A percentile compares a stretch with the other conserved stretches of the same genome.
phyloP scores from a whole-genome alignment of 2,329 filamentous ascomycete genomes.

The Cladosporium sp. region DNA sequence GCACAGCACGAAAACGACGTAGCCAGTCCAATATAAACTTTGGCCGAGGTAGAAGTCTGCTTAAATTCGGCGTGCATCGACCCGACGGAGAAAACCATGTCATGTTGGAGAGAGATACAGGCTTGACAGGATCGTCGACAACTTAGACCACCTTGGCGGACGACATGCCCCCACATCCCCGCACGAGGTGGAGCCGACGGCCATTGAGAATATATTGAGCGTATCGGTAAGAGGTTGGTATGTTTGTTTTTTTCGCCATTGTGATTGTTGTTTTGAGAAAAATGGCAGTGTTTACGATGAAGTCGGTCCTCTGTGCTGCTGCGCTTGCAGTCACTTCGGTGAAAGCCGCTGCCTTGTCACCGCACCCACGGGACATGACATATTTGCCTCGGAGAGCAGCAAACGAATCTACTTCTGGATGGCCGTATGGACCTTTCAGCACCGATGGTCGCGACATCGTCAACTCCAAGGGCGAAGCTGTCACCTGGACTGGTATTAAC shows the following conservation, averaged over 20 bases:
- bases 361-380: conserved; percentile 14
- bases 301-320: conserved; percentile 10
- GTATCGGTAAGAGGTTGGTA: background rate
- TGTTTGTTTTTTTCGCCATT: background rate
- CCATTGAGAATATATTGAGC: conserved; percentile 13
- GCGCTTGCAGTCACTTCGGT: conserved; percentile 6
- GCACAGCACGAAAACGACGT: background rate
- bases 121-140: background rate
- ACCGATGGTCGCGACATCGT: conserved; percentile 33
- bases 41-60: conserved; percentile 10
- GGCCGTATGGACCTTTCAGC: conserved; percentile 38
- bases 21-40: conserved; percentile 13
- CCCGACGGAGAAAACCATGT: conserved; percentile 4
- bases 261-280: background rate
- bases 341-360: conserved; percentile 8
- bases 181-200: conserved; percentile 18
- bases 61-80: conserved; percentile 15
- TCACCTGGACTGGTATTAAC: conserved; percentile 37
- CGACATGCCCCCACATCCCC: conserved; percentile 13
- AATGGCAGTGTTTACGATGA: conserved; percentile 1
- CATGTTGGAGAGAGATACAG: background rate
- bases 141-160: conserved; percentile 12
- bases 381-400: conserved; percentile 8
- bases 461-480: conserved; percentile 25
- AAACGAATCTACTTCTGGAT: conserved; percentile 18